Base-by-base conservation (phyloP, 495 filamentous ascomycete genomes). In the Collariella sp. region DNA sequence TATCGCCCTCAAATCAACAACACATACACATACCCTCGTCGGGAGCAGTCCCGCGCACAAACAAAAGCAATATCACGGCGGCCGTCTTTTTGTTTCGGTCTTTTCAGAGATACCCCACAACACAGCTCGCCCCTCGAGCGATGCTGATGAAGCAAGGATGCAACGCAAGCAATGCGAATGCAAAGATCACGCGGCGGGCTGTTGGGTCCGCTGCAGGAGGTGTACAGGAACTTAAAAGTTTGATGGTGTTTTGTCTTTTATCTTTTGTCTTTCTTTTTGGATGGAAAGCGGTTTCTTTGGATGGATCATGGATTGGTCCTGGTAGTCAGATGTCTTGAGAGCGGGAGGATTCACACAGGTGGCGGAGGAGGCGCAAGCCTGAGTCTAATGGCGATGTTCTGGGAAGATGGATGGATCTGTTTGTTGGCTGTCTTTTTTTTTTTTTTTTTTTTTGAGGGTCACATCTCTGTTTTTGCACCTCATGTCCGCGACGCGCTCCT, bases 1-100 rank as follows among this genome's bases (percentile, higher is more conserved):
- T 54, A 7, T 15, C 2, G 15, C 45, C 35, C 29, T 50, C 38
- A 34, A n/a, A n/a, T n/a, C n/a, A n/a, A n/a, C n/a, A n/a, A n/a
- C n/a, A n/a, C n/a, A 55, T 55, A 64, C 56, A 65, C 42, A 58
- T 50, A 42, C 18, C 31, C 26, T 50, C n/a, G 53, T 54, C 59
- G 56, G 63, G 61, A 66, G 54, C 57, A 62, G 53, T 68, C 57
- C 63, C 59, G 46, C 50, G 52, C 9, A 31, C 4, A 4, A 31
- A 31, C 5, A 31, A 31, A 4, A 31, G n/a, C n/a, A n/a, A n/a
- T n/a, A 33, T 47, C 43, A 51, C 43, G 43, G 45, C 43, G 51
- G 56, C 42, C 48, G 31, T 43, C 36, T 57, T 49, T 54, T 51
- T 39, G 44, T 46, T 49, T 60, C 45, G 35, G 54, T 49, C 45